Evolutionary conservation across 257 asterid genomes (phyloP), one percentile per base, ranked within the genome.

Genomic region (Solanum boliviense): DNA sequence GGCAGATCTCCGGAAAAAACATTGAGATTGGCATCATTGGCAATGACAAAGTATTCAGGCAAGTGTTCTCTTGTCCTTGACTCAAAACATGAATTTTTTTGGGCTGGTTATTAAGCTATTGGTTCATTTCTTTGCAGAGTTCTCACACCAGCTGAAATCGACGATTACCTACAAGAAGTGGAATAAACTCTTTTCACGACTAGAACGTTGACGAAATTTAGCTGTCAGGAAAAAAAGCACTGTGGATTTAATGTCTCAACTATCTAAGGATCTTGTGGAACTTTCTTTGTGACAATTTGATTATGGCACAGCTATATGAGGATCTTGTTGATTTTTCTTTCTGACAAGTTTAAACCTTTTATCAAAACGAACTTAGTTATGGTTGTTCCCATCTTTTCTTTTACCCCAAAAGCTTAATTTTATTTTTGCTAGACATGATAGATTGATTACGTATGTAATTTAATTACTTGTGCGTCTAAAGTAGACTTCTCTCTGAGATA

Each of bases 11-110:
- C 12, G 92, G 98, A 89, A 97, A 96, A 88, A 97, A 97, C 90
- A 97, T 97, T 32, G 99, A 97, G 94, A 97, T 97, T 87, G 99
- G 99, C 27, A 95, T 97, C 70, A 97, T 97, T 90, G 98, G 99
- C 89, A 93, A 83, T 21, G 99, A 97, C 95, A 93, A 88, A 90
- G 88, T 88, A 86, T 97, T 97, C 92, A 97, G 88, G 99, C 88
- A 87, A 91, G 95, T 86, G 25, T 74, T 52, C n/a, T 60, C 39
- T 48, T 62, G 46, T 79, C 83, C 31, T 75, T 7, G 0, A 52
- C 62, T 52, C 62, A 16, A 29, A 31, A 18, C 27, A 35, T 81
- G 2, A 5, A 29, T 8, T 48, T 20, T 29, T 48, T 18, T 81
- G 8, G 1, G 20, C 38, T 82, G 70, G 70, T 48, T 31, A 48